Percentiles rank a stretch among this genome's conserved stretches.
Conservation (phyloP, 1,284 basidiomycete genomes). For the Pyrrhoderma noxium region DNA sequence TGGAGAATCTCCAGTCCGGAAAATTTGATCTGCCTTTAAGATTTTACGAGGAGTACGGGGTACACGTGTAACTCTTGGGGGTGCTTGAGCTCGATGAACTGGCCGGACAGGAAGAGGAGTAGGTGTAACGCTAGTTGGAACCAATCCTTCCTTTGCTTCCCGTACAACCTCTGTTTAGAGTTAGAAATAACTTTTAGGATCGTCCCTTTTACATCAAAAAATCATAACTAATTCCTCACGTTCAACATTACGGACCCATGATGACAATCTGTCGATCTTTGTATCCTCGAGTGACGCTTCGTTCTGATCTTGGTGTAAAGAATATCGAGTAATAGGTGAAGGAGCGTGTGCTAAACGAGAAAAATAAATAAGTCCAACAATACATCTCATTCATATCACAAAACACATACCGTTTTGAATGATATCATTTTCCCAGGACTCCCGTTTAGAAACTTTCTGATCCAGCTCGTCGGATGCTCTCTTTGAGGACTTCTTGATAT, state of each 20-base stretch:
- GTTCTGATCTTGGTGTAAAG: slow-evolving; percentile 43
- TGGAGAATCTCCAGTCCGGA: slow-evolving; percentile 37
- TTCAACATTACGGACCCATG: slow-evolving; percentile 74
- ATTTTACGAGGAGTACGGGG: slow-evolving; percentile 51
- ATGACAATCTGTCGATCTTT: slow-evolving; percentile 57
- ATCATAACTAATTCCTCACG: slow-evolving; percentile 39
- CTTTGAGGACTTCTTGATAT: slow-evolving; percentile 21
- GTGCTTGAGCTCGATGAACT: slow-evolving; percentile 40
- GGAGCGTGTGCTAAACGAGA: slow-evolving; percentile 35
- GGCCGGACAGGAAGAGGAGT: slow-evolving; percentile 55
- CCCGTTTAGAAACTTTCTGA: slow-evolving; percentile 25
- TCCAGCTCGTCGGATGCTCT: slow-evolving; percentile 22
- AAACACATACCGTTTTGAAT: slow-evolving; percentile 34
- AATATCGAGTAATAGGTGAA: slow-evolving; percentile 43
- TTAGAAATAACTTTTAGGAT: not conserved
- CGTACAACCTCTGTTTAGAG: slow-evolving; percentile 57
- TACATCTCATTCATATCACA: slow-evolving; percentile 5
- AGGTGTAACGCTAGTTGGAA: slow-evolving; percentile 39
- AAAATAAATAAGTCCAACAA: slow-evolving; percentile 1
- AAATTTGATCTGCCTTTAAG: slow-evolving; percentile 65
- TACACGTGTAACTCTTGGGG: slow-evolving; percentile 33
- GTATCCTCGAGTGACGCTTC: slow-evolving; percentile 46
- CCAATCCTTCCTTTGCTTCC: slow-evolving; percentile 65
- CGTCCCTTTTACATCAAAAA: slow-evolving; percentile 12
- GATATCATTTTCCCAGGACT: slow-evolving; percentile 46